Base-by-base conservation (phyloP, 2,329 filamentous ascomycete species). In the Nothomitra cinnamomea region DNA sequence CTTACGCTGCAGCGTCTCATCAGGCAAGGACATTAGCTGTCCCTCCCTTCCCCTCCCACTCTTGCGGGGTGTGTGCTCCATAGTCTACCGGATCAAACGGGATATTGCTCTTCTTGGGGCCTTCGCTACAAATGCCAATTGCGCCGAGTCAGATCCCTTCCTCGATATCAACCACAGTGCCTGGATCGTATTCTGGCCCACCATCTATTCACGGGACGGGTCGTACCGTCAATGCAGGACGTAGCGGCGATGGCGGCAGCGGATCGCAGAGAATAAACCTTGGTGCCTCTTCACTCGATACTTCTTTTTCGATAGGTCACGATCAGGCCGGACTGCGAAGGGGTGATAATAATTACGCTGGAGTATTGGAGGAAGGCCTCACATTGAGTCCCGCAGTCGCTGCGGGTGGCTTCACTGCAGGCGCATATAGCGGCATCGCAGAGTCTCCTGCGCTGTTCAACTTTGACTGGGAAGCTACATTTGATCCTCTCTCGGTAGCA, bases 401-500 rank as follows among this genome's bases (percentile, higher is more conserved):
- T 22, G 45, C 19, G 10, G 45, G 45, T n/a, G 45, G 45, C 15
- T 49, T 49, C 45, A 32, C 4, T 10, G 4, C 24, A 2, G 45
- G 45, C 13, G 2, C 45, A 2, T 49, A 49, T 24, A 49, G 19
- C 15, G 32, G 19, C 19, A 24, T 49, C 32, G 25, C 25, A 3
- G 50, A 17, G 32, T 35, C 35, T 52, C 50, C 40, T 10, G 49
- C 32, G 15, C 21, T 51, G 21, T 52, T 52, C 35, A 41, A 52
- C 47, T 69, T 67, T 66, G 66, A 68, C 58, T 70, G 67, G 67
- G 62, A 64, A 32, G 61, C 60, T 42, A 58, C 65, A 6, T 57
- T 65, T 51, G 64, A 66, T 55, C 50, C 50, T 15, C 64, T 65
- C 42, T 56, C 63, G 21, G 62, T 62, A 42, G 63, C 66, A 45